A percentile compares a stretch with the other conserved stretches of the same genome.
These are phyloP conservation scores for Pseudotsuga menziesii DNA, from an alignment of 75 land plant genomes.

Conservation along the genomic window DNA sequence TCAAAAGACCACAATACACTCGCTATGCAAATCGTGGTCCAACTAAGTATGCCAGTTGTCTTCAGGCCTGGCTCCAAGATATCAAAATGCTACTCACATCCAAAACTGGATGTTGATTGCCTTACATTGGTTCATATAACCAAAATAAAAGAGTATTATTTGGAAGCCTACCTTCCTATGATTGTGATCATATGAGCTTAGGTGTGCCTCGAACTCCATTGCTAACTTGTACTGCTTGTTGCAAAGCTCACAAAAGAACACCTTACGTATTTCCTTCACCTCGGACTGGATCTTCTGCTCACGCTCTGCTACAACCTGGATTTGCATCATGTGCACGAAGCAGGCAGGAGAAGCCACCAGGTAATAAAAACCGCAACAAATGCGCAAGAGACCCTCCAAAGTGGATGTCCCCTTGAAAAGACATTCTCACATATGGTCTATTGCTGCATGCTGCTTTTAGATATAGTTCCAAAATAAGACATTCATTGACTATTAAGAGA, in stretches of 20 bases:
- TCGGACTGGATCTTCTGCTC: conserved; percentile 97
- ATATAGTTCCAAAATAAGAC: conserved; percentile 32
- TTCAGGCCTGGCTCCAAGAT: too few species aligned
- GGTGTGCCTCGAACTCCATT: conserved; percentile 94
- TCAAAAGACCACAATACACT: neutral
- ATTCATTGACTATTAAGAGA: conserved; percentile 22
- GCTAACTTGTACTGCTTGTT: conserved; percentile 99
- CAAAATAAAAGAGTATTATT: neutral
- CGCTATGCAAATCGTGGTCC: neutral
- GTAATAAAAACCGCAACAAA: conserved; percentile 75
- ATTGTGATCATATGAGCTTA: conserved; percentile 99
- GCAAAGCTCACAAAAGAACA: conserved; percentile 95
- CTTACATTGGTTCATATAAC: neutral
- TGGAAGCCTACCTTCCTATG: conserved; percentile 74
- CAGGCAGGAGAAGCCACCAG: conserved; percentile 97
- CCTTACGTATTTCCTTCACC: conserved; percentile 98
- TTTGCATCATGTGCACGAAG: conserved; percentile 81
- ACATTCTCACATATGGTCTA: conserved; percentile 65
- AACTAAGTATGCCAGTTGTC: neutral
- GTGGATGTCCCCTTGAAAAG: conserved; percentile 73
- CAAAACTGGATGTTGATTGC: too few species aligned
- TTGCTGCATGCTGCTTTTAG: conserved; percentile 73
- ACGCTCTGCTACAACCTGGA: conserved; percentile 99
- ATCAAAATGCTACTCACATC: too few species aligned
- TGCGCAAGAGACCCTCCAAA: conserved; percentile 61